These are phyloP conservation scores for Microdochium paspali DNA, from an alignment of 2,329 filamentous ascomycete genomes.

Conservation along the genomic window DNA sequence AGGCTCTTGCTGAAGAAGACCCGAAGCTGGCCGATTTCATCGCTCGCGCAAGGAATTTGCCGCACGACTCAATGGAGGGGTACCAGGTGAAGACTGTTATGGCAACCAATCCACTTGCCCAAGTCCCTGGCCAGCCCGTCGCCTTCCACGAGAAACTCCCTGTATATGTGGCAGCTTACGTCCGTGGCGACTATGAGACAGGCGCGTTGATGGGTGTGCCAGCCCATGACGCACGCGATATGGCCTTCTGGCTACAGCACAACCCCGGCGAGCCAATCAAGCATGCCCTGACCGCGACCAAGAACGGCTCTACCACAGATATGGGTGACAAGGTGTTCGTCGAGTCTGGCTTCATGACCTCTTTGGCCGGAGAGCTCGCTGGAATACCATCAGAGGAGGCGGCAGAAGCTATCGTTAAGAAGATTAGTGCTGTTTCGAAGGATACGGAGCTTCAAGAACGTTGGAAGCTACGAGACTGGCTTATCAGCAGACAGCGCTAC, in stretches of 20 bases:
- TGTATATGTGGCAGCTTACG: conserved; percentile 76
- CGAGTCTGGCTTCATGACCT: conserved; percentile 58
- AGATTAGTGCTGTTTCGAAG: conserved; percentile 18
- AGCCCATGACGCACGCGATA: conserved; percentile 70
- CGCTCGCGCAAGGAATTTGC: conserved; percentile 46
- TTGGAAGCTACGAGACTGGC: conserved; percentile 81
- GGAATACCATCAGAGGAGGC: conserved; percentile 56
- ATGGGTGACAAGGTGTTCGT: conserved; percentile 46
- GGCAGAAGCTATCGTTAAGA: conserved; percentile 49
- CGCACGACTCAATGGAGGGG: conserved; percentile 52
- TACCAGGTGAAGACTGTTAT: conserved; percentile 54
- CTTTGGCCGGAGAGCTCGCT: conserved; percentile 53
- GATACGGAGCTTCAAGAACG: conserved; percentile 33
- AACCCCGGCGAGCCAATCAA: conserved; percentile 48
- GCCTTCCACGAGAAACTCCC: conserved; percentile 51
- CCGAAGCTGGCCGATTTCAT: conserved; percentile 58
- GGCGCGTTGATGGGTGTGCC: conserved; percentile 90
- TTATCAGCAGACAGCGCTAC: conserved; percentile 85
- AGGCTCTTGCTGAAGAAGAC: conserved; percentile 48
- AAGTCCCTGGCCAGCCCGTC: conserved; percentile 39
- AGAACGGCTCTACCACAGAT: conserved; percentile 34
- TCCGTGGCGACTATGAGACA: conserved; percentile 75
- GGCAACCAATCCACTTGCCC: conserved; percentile 57
- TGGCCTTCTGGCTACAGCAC: conserved; percentile 72
- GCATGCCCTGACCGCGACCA: conserved; percentile 48